phyloP scores from a whole-genome alignment of 495 filamentous ascomycete genomes.

The Oleoguttula mirabilis region DNA sequence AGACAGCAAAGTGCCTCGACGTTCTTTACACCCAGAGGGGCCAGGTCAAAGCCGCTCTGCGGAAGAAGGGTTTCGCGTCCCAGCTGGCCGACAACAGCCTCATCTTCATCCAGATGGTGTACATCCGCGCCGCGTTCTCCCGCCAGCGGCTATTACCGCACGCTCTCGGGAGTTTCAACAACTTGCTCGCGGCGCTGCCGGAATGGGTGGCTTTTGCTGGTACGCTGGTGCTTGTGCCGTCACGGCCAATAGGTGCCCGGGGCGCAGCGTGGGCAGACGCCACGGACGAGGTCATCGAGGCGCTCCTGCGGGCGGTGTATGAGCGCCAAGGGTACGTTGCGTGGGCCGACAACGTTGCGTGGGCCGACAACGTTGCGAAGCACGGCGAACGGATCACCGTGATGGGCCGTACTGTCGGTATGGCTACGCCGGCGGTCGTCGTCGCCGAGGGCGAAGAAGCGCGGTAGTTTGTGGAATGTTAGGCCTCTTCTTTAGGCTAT shows the following conservation, averaged over 20 bases:
- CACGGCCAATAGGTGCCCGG: not conserved
- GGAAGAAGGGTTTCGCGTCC: not conserved
- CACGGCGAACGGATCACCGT: too few species aligned
- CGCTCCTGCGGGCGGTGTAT: not conserved
- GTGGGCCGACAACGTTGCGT: not conserved
- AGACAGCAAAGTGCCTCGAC: not conserved
- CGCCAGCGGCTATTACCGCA: not conserved
- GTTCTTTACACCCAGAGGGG: constrained; percentile 2
- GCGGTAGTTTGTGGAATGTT: too few species aligned
- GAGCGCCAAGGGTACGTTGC: not conserved
- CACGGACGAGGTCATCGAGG: not conserved
- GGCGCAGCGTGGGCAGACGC: not conserved
- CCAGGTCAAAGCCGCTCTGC: not conserved
- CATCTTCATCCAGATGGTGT: constrained; percentile 8
- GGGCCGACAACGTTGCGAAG: not conserved
- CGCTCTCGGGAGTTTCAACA: not conserved
- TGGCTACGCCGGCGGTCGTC: too few species aligned
- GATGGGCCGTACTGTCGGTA: too few species aligned
- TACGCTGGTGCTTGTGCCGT: constrained; percentile 2
- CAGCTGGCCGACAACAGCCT: not conserved
- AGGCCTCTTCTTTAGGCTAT: too few species aligned
- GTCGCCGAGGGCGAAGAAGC: too few species aligned
- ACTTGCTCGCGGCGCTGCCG: not conserved
- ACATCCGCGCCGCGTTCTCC: not conserved
- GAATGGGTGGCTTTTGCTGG: constrained; percentile 9